These are phyloP conservation scores for Anisogramma anomala DNA, from an alignment of 2,329 filamentous ascomycete genomes.

Conservation along the genomic window DNA sequence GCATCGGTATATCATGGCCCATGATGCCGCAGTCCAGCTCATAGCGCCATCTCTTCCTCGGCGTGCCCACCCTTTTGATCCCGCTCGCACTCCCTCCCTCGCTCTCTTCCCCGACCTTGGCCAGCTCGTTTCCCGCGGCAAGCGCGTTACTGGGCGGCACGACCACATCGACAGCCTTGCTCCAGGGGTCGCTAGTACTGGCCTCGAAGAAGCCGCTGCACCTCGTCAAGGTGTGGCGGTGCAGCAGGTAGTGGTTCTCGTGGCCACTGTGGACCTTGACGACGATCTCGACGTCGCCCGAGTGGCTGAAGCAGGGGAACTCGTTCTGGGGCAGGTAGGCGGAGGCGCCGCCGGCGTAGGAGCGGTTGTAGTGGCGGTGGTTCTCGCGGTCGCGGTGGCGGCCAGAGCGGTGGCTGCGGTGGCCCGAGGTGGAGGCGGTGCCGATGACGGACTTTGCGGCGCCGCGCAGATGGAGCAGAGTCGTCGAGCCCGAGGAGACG, in stretches of 20 bases:
- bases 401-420: constrained; percentile 13
- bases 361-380: constrained; percentile 57
- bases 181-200: constrained; percentile 69
- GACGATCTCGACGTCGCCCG: constrained; percentile 85
- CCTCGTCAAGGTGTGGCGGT: constrained; percentile 75
- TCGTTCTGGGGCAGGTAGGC: constrained; percentile 66
- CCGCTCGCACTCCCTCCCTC: constrained; percentile 26
- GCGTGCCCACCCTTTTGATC: constrained; percentile 26
- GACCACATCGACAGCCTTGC: constrained; percentile 21
- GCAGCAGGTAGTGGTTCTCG: constrained; percentile 77
- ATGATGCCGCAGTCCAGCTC: constrained; percentile 68
- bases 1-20: constrained; percentile 70
- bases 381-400: constrained; percentile 16
- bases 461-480: constrained; percentile 24
- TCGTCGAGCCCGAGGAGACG: constrained; percentile 12
- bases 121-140: constrained; percentile 32
- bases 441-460: constrained; percentile 22
- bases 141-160: constrained; percentile 16
- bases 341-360: constrained; percentile 61
- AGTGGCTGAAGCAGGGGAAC: constrained; percentile 82
- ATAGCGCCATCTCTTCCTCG: constrained; percentile 67
- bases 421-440: constrained; percentile 16
- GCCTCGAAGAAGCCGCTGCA: constrained; percentile 92
- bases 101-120: constrained; percentile 39
- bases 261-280: constrained; percentile 53